Base-by-base conservation (phyloP, 1,139 yeast species). In the Saccharomycopsis hybrid region DNA sequence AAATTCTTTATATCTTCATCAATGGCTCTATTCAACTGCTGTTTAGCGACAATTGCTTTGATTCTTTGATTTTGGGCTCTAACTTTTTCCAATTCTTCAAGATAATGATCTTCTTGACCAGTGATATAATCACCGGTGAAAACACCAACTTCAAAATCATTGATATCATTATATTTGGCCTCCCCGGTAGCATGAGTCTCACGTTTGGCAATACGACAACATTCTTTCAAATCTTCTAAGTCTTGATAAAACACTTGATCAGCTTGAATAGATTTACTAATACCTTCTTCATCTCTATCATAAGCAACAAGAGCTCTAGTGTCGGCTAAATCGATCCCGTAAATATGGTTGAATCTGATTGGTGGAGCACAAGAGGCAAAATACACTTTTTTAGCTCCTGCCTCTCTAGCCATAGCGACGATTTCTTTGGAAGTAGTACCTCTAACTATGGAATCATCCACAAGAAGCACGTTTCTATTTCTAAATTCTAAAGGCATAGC, bases 311-410 rank as follows among this genome's bases (percentile, higher is more conserved):
- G 75, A 7, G 96, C 97, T 68, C 82, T 86, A 51, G 95, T 87
- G 62, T 92, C 97, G 33, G 98, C 97, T 57, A 92, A 76, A 70
- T 92, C 98, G 59, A 92, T 92, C 65, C 98, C 98, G 65, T 94
- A 94, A 55, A 92, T 88, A 65, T 92, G 98, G 69, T 92, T 92
- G 69, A 75, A 81, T 67, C 98, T 80, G 62, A 92, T 92, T 31
- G 97, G 95, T 36, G 98, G 98, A 29, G 98, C 96, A 64, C 97
- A 94, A 25, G 96, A 86, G 0, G 98, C 98, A 67, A 94, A 85
- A 65, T 80, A 92, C 18, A 92, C 98, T 58, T 81, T 82, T 55
- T 78, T 81, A 41, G 98, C 98, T 51, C 98, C 98, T 3, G 97
- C 96, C 67, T 92, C 98, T 61, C 86, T 80, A 11, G 98, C 98